These are phyloP conservation scores for Cyclospora cayetanensis DNA, from an alignment of 169 alveolate genomes.

Conservation along the genomic window DNA sequence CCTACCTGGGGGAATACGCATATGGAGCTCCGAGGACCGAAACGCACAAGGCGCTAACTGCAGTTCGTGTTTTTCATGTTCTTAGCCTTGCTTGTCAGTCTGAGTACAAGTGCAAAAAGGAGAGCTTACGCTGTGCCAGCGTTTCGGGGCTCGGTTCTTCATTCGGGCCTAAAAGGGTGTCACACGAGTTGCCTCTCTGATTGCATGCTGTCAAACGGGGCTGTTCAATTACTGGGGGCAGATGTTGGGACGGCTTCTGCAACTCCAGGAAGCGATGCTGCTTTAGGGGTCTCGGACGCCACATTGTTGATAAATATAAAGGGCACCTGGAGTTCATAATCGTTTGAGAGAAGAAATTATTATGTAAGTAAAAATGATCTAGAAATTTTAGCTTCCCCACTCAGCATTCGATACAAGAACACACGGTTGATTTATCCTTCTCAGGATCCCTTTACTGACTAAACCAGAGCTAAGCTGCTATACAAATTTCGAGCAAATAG, in stretches of 20 bases:
- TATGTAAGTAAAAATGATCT: neutral
- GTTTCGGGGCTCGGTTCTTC: neutral
- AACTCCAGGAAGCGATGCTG: neutral
- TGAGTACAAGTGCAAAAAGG: neutral
- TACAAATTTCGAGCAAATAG: neutral
- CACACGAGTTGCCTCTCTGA: neutral
- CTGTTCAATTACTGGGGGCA: neutral
- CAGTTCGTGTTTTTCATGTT: neutral
- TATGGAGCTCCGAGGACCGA: neutral
- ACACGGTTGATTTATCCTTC: no score
- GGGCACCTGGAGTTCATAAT: constrained; percentile 27
- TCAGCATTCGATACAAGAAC: no score
- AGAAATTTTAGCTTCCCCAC: neutral
- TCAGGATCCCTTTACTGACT: no score
- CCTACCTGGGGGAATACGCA: constrained; percentile 3
- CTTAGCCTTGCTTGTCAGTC: neutral
- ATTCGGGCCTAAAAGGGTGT: neutral
- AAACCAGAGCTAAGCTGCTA: no score
- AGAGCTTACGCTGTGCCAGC: neutral
- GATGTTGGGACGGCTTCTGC: neutral
- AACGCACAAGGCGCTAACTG: constrained; percentile 10
- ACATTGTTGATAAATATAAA: constrained; percentile 58
- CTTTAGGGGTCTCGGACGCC: constrained; percentile 22
- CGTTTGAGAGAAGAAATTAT: neutral
- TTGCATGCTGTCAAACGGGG: neutral